Percentiles rank a stretch among this genome's conserved stretches.
Conservation (phyloP, 225 moss, liverwort and hornwort genomes). For the Asterella californica region DNA sequence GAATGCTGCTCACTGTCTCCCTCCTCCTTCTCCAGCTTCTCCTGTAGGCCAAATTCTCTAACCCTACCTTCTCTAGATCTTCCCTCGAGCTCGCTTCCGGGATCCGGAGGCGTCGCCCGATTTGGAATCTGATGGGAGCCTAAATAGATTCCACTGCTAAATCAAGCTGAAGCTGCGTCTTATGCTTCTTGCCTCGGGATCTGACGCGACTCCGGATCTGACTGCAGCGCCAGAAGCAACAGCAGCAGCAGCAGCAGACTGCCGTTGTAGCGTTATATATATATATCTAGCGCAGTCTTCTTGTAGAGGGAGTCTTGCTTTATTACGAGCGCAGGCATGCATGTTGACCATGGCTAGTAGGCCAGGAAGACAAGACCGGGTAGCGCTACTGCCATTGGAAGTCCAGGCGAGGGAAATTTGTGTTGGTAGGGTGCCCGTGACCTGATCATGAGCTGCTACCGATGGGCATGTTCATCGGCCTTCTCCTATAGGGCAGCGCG, state of each 20-base stretch:
- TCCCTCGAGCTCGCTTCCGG: too few species aligned
- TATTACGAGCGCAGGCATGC: not conserved
- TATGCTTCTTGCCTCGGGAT: not conserved
- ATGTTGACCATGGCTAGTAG: not conserved
- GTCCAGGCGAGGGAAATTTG: not conserved
- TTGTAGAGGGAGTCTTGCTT: not conserved
- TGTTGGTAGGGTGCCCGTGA: not conserved
- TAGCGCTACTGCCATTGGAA: not conserved
- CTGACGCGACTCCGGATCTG: not conserved
- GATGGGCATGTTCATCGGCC: not conserved
- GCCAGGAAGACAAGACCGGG: not conserved
- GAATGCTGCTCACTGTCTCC: too few species aligned
- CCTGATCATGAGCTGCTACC: not conserved
- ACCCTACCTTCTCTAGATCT: not conserved
- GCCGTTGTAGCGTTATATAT: not conserved
- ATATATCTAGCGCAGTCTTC: conserved; percentile 8
- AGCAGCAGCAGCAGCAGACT: not conserved
- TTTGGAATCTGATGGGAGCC: not conserved
- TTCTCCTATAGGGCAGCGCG: not conserved
- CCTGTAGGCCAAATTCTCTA: not conserved
- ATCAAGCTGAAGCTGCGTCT: not conserved
- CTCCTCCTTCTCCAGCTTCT: not conserved
- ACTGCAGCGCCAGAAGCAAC: too few species aligned
- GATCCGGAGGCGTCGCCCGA: not conserved
- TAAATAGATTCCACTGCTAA: not conserved